These are phyloP conservation scores for Ceratobasidium sp. DNA, from an alignment of 1,284 basidiomycete species.

Conservation along the genomic window DNA sequence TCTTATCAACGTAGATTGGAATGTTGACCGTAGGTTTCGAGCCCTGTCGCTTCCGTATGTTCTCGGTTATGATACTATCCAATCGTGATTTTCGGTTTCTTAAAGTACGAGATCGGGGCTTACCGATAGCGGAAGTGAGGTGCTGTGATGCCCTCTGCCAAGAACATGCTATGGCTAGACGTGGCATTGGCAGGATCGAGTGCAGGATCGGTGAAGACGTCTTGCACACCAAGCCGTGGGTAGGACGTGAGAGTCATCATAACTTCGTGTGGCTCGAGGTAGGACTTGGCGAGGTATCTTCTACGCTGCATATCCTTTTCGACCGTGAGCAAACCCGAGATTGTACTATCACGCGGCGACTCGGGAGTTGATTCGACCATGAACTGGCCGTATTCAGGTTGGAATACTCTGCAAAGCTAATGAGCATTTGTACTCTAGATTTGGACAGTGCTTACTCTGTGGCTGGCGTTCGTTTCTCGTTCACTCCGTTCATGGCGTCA, in stretches of 20 bases:
- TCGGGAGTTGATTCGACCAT: constrained; percentile 99
- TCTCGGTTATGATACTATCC: constrained; percentile 90
- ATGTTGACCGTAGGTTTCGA: constrained; percentile 97
- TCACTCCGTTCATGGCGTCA: constrained; percentile 61
- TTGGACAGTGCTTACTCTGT: neutral
- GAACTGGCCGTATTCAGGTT: constrained; percentile 97
- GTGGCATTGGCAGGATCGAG: constrained; percentile 79
- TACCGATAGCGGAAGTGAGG: constrained; percentile 97
- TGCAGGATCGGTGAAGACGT: constrained; percentile 93
- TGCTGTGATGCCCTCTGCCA: constrained; percentile 96
- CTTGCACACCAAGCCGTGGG: constrained; percentile 89
- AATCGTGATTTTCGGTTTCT: constrained; percentile 48
- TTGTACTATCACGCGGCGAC: constrained; percentile 88
- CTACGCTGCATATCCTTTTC: constrained; percentile 96
- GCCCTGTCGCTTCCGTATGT: constrained; percentile 90
- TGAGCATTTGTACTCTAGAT: neutral
- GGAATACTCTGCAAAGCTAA: constrained; percentile 72
- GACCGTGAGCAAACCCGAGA: constrained; percentile 88
- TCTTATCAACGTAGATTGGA: constrained; percentile 90
- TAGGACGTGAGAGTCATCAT: constrained; percentile 97
- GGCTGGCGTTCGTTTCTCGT: neutral
- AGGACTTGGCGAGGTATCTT: constrained; percentile 85
- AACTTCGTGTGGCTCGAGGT: constrained; percentile 87
- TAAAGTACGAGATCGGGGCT: constrained; percentile 54
- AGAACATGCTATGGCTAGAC: constrained; percentile 91